These are phyloP conservation scores for Monosporozyma servazzii DNA, from an alignment of 805 yeast species.

Conservation along the genomic window DNA sequence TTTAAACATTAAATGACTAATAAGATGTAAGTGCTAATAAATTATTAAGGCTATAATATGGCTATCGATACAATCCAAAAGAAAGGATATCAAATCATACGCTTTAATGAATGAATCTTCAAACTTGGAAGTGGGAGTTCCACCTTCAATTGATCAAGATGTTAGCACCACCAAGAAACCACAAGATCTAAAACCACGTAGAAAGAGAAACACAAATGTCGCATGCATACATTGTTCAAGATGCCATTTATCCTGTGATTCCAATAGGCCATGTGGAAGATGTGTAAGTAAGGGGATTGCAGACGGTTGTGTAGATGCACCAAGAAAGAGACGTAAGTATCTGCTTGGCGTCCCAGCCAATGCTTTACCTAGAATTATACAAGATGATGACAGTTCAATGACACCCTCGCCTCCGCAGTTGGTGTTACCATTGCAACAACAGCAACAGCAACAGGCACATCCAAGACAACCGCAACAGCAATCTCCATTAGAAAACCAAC, in stretches of 20 bases:
- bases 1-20: background rate
- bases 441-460: background rate
- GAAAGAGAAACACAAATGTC: slow-evolving; percentile 61
- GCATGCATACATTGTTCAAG: slow-evolving; percentile 90
- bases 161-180: background rate
- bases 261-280: slow-evolving; percentile 68
- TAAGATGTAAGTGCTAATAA: background rate
- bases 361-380: slow-evolving; percentile 11
- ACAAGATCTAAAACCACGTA: slow-evolving; percentile 7
- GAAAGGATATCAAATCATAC: background rate
- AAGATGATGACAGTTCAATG: background rate
- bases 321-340: slow-evolving; percentile 77
- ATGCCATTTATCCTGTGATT: slow-evolving; percentile 89
- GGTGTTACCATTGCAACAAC: background rate
- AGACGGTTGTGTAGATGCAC: slow-evolving; percentile 77
- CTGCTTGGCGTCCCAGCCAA: slow-evolving; percentile 48
- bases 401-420: background rate
- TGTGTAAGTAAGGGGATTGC: slow-evolving; percentile 64
- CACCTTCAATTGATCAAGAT: background rate
- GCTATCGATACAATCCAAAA: background rate
- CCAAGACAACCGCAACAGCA: too few species aligned
- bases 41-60: background rate
- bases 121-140: background rate
- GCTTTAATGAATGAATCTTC: background rate
- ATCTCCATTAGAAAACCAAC: slow-evolving; percentile 14